Percentiles rank a stretch among this genome's conserved stretches.
These are phyloP conservation scores for Daucus carota DNA, from an alignment of 129 eudicot species.

Conservation along the genomic window DNA sequence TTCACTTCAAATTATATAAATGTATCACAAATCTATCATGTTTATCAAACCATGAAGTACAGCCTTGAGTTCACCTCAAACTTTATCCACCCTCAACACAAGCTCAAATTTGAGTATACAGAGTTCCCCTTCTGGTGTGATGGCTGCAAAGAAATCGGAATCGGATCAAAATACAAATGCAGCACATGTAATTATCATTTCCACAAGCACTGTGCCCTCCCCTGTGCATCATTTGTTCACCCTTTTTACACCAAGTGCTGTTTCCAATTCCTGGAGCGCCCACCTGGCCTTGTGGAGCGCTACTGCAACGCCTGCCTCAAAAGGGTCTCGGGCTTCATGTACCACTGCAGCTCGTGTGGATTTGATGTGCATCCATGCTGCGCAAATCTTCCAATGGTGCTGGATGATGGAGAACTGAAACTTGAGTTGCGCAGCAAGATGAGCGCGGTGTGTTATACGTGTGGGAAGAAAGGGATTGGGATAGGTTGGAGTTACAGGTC, in stretches of 20 bases:
- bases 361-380: slow-evolving; percentile 93
- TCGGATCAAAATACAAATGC: slow-evolving; percentile 76
- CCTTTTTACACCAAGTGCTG: slow-evolving; percentile 74
- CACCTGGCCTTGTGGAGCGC: slow-evolving; percentile 59
- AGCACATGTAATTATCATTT: slow-evolving; percentile 53
- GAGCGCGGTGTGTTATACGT: slow-evolving; percentile 51
- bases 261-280: slow-evolving; percentile 49
- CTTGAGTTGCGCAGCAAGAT: slow-evolving; percentile 48
- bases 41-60: slow-evolving; percentile 68
- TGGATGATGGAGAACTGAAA: slow-evolving; percentile 62
- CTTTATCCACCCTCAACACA: slow-evolving; percentile 72
- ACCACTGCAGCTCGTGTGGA: slow-evolving; percentile 74
- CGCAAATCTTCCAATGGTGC: slow-evolving; percentile 72
- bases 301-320: slow-evolving; percentile 84
- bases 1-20: neutral
- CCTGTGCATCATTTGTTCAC: slow-evolving; percentile 54
- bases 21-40: neutral
- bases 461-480: slow-evolving; percentile 71
- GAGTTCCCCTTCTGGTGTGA: slow-evolving; percentile 75
- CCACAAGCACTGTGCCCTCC: slow-evolving; percentile 68
- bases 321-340: slow-evolving; percentile 61
- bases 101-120: slow-evolving; percentile 53
- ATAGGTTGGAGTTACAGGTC: slow-evolving; percentile 90
- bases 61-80: slow-evolving; percentile 39
- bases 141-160: slow-evolving; percentile 87